Conservation (phyloP, 352 stramenopile genomes). For the Pythium brachiatum region DNA sequence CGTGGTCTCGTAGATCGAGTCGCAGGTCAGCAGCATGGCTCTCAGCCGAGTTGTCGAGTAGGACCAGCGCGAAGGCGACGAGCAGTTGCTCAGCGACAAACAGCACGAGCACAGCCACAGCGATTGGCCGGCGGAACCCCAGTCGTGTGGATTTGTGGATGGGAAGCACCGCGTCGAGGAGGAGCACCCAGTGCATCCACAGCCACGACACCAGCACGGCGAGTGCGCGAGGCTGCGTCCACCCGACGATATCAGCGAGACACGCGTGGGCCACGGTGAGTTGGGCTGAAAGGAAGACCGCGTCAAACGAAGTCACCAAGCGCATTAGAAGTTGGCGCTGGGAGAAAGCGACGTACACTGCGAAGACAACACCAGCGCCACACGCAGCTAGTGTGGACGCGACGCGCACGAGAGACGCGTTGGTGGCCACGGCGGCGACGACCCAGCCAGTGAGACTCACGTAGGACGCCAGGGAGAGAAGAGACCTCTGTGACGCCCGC, state of each 20-base stretch:
- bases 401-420: neutral
- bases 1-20: conserved; percentile 3
- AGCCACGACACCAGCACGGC: conserved; percentile 15
- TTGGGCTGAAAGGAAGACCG: conserved; percentile 20
- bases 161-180: conserved; percentile 15
- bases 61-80: neutral
- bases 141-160: conserved; percentile 6
- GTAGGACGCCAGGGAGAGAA: neutral
- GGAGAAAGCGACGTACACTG: neutral
- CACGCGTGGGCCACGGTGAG: conserved; percentile 6
- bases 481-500: neutral
- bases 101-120: conserved; percentile 4
- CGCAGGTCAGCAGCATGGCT: neutral
- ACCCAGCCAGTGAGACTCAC: neutral
- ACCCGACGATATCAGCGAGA: conserved; percentile 15
- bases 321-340: conserved; percentile 12
- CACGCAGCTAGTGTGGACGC: neutral
- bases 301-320: conserved; percentile 18
- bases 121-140: neutral
- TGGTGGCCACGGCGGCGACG: neutral
- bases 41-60: neutral
- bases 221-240: neutral
- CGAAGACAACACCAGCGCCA: neutral
- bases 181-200: conserved; percentile 22
- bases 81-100: conserved; percentile 13